These are phyloP conservation scores for Pseudohyphozyma bogoriensis DNA, from an alignment of 768 basidiomycete genomes.

Conservation along the genomic window DNA sequence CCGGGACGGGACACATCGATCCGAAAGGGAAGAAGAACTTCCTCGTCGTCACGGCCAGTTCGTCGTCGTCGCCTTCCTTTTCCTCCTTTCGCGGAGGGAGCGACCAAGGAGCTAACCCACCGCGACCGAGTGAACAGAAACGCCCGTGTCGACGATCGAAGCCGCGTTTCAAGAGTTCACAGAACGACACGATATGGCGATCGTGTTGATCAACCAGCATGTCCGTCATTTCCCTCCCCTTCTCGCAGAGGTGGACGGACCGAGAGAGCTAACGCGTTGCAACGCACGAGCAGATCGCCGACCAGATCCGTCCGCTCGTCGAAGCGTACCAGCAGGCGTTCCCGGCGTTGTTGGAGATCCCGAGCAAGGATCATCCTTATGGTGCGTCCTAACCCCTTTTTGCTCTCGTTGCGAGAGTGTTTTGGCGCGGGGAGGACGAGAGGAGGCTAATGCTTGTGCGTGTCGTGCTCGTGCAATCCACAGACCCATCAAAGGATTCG, in stretches of 20 bases:
- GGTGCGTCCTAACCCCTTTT: slow-evolving; percentile 52
- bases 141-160: slow-evolving; percentile 81
- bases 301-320: slow-evolving; percentile 88
- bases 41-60: slow-evolving; percentile 85
- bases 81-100: background rate
- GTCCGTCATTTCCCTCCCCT: slow-evolving; percentile 47
- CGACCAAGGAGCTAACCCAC: background rate
- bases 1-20: slow-evolving; percentile 85
- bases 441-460: background rate
- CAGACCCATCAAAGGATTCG: slow-evolving; percentile 92
- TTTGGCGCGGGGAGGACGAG: background rate
- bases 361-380: slow-evolving; percentile 96
- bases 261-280: background rate
- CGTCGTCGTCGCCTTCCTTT: slow-evolving; percentile 36
- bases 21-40: slow-evolving; percentile 95
- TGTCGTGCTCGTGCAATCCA: background rate
- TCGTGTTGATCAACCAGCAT: slow-evolving; percentile 96
- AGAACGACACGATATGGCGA: slow-evolving; percentile 86
- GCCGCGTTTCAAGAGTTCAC: slow-evolving; percentile 89
- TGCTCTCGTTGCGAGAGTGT: background rate
- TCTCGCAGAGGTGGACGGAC: no score
- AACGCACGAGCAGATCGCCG: slow-evolving; percentile 65
- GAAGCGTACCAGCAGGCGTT: slow-evolving; percentile 94
- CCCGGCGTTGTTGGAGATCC: slow-evolving; percentile 93
- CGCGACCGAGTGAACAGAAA: slow-evolving; percentile 50